Conservation (phyloP, 176 grass and related monocot genomes). For the Bolboschoenus planiculmis region DNA sequence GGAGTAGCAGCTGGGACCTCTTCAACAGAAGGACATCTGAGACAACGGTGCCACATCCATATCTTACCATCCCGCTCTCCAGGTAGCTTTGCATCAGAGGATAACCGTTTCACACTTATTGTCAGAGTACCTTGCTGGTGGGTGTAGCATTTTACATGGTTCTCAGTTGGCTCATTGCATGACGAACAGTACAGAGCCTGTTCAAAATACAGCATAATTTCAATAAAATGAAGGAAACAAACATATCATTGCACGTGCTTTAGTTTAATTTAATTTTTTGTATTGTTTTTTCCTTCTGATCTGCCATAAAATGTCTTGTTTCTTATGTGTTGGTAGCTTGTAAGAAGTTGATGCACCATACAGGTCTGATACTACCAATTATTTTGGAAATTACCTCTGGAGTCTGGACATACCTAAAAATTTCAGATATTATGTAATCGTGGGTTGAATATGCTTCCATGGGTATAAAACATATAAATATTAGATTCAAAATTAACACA, state of each 20-base stretch:
- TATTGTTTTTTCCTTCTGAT: not conserved
- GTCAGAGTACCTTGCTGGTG: slow-evolving; percentile 91
- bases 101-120: slow-evolving; percentile 65
- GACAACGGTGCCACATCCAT: slow-evolving; percentile 99
- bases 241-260: not conserved
- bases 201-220: not conserved
- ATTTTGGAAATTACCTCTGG: not conserved
- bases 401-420: not conserved
- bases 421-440: not conserved
- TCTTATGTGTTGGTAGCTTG: not conserved
- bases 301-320: not conserved
- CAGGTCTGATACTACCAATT: not conserved
- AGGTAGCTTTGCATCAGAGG: slow-evolving; percentile 43
- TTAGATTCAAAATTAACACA: not conserved
- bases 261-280: not conserved
- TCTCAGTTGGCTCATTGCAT: slow-evolving; percentile 81
- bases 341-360: not conserved
- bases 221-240: not conserved
- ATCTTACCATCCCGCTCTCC: slow-evolving; percentile 79
- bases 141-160: slow-evolving; percentile 87
- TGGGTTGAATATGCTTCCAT: not conserved
- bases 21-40: slow-evolving; percentile 65
- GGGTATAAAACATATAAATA: not conserved
- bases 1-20: slow-evolving; percentile 58
- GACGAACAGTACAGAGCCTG: slow-evolving; percentile 70